These are phyloP conservation scores for Ascoidea rubescens DNA, from an alignment of 805 yeast genomes.

Conservation along the genomic window DNA sequence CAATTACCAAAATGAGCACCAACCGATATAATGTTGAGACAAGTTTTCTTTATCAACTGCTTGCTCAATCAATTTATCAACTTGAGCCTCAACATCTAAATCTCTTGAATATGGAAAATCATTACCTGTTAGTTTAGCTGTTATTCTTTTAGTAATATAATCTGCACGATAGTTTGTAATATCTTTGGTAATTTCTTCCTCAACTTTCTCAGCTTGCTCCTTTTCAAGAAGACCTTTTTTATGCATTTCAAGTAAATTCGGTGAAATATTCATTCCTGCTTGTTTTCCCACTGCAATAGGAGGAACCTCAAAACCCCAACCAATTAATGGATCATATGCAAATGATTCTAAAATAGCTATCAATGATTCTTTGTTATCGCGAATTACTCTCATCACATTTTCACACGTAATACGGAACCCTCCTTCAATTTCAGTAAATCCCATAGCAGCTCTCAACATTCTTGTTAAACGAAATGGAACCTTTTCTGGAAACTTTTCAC, in stretches of 20 bases:
- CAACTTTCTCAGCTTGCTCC: slow-evolving; percentile 58
- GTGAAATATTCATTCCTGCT: slow-evolving; percentile 56
- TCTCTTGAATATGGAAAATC: slow-evolving; percentile 67
- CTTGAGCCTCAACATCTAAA: slow-evolving; percentile 77
- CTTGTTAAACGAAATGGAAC: slow-evolving; percentile 95
- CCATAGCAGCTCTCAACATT: slow-evolving; percentile 98
- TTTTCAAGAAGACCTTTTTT: slow-evolving; percentile 64
- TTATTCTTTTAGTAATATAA: slow-evolving; percentile 75
- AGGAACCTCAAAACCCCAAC: slow-evolving; percentile 97
- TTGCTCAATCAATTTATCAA: slow-evolving; percentile 84
- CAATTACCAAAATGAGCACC: slow-evolving; percentile 97
- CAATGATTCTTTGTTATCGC: slow-evolving; percentile 89
- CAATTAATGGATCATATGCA: slow-evolving; percentile 95
- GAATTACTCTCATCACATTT: slow-evolving; percentile 86
- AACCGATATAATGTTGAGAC: slow-evolving; percentile 94
- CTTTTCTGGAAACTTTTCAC: slow-evolving; percentile 96
- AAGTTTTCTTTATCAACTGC: slow-evolving; percentile 93
- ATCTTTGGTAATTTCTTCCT: slow-evolving; percentile 54
- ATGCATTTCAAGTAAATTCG: slow-evolving; percentile 50
- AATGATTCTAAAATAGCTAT: slow-evolving; percentile 98
- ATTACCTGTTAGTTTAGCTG: slow-evolving; percentile 86
- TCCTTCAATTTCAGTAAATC: slow-evolving; percentile 97
- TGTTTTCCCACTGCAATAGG: slow-evolving; percentile 62
- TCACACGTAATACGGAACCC: slow-evolving; percentile 93
- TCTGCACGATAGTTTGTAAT: slow-evolving; percentile 83